A percentile compares a stretch with the other conserved stretches of the same genome.
Evolutionary conservation across 805 yeast genomes (phyloP).

Genomic region (Wickerhamomyces chambardii): DNA sequence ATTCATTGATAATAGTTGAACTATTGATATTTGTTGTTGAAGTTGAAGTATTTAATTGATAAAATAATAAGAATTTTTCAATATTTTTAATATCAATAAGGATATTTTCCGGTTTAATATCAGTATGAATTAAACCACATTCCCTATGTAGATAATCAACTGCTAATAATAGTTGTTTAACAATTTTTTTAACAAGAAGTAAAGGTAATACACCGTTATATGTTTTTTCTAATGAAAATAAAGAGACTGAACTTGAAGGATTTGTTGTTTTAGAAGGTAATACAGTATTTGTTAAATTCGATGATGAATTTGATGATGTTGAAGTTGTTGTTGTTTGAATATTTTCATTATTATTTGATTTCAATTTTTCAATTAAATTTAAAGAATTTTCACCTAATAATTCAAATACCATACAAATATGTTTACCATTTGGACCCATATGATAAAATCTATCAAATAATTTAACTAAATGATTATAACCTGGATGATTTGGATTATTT

Average conservation of each 20-base stretch:
- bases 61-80: slow-evolving; percentile 26
- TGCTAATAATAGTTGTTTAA: slow-evolving; percentile 45
- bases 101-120: slow-evolving; percentile 69
- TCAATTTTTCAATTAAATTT: slow-evolving; percentile 36
- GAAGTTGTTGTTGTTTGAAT: no score
- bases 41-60: slow-evolving; percentile 7
- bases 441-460: slow-evolving; percentile 48
- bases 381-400: slow-evolving; percentile 53
- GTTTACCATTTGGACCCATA: slow-evolving; percentile 54
- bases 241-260: slow-evolving; percentile 7
- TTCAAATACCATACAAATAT: slow-evolving; percentile 60
- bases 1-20: no score
- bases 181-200: slow-evolving; percentile 42
- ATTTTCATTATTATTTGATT: background rate
- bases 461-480: slow-evolving; percentile 42
- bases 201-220: slow-evolving; percentile 51
- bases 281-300: no score
- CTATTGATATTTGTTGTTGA: background rate
- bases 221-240: slow-evolving; percentile 27
- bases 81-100: slow-evolving; percentile 45
- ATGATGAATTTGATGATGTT: no score
- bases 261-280: slow-evolving; percentile 2
- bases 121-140: slow-evolving; percentile 68
- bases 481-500: slow-evolving; percentile 32
- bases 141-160: slow-evolving; percentile 48